phyloP scores from a whole-genome alignment of 2,329 filamentous ascomycete species.

The Chrysoporthe austroafricana region DNA sequence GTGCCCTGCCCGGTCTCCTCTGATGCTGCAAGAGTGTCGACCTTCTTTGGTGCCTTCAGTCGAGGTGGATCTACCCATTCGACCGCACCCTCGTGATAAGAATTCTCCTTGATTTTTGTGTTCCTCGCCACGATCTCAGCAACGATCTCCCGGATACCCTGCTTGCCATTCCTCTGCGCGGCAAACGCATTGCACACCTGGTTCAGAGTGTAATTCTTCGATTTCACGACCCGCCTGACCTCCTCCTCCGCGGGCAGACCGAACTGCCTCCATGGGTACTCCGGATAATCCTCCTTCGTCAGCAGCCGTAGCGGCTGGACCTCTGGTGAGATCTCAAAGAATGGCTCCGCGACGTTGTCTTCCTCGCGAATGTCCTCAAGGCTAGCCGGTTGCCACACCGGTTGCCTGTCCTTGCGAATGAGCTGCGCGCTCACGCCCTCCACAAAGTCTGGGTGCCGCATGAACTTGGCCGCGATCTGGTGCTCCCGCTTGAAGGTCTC shows the following conservation, averaged over 20 bases:
- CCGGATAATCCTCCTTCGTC: conserved; percentile 62
- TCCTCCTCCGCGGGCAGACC: conserved; percentile 75
- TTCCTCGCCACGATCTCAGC: conserved; percentile 69
- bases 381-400: conserved; percentile 76
- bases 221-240: conserved; percentile 50
- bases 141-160: conserved; percentile 71
- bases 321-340: conserved; percentile 63
- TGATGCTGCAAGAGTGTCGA: not conserved
- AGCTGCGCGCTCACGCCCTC: conserved; percentile 87
- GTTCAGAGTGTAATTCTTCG: conserved; percentile 47
- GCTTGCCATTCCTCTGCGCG: conserved; percentile 61
- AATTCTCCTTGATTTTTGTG: conserved; percentile 42
- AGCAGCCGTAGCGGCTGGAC: conserved; percentile 62
- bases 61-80: conserved; percentile 8
- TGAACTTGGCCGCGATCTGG: conserved; percentile 83
- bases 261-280: conserved; percentile 74
- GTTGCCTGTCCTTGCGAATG: conserved; percentile 65
- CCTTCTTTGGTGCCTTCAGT: not conserved
- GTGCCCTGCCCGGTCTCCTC: not conserved
- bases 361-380: conserved; percentile 67
- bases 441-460: conserved; percentile 87
- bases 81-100: not conserved
- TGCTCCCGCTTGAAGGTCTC: conserved; percentile 87
- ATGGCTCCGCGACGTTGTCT: conserved; percentile 63
- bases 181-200: conserved; percentile 69